Conservation (phyloP, 495 filamentous ascomycete genomes). For the Lophiostoma macrostomum region DNA sequence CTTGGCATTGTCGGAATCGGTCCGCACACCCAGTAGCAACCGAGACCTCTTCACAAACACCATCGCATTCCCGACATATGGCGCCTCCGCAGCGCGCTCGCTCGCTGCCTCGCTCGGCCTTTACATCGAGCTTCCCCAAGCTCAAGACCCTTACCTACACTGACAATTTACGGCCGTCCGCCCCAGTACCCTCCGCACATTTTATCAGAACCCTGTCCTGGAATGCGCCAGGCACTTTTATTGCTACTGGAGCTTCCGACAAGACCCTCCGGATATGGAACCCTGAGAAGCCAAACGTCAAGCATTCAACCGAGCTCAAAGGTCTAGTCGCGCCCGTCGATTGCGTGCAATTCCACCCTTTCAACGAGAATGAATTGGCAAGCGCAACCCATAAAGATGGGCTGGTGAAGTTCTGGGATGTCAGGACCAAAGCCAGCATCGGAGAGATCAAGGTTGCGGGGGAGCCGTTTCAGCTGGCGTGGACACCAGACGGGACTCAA, state of each 20-base stretch:
- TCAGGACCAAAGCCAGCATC: constrained; percentile 69
- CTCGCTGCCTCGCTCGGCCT: constrained; percentile 18
- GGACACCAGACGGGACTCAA: constrained; percentile 80
- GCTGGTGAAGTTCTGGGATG: constrained; percentile 89
- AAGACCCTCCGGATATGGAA: constrained; percentile 89
- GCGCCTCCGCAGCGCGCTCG: constrained; percentile 18
- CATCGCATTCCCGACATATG: no score
- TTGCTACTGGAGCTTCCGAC: constrained; percentile 82
- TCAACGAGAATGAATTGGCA: constrained; percentile 81
- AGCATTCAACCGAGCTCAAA: constrained; percentile 80
- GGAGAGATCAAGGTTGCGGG: constrained; percentile 79
- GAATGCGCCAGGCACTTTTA: constrained; percentile 80
- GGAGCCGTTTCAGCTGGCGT: constrained; percentile 77
- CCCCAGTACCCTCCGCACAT: constrained; percentile 18
- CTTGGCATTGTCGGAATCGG: no score
- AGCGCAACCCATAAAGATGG: constrained; percentile 84
- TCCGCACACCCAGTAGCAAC: no score
- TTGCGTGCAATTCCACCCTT: constrained; percentile 85
- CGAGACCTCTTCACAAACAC: no score
- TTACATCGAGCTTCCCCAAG: constrained; percentile 29
- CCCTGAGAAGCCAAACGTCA: constrained; percentile 75
- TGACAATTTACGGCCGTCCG: constrained; percentile 27
- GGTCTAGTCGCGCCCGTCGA: constrained; percentile 77
- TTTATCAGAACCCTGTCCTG: constrained; percentile 76
- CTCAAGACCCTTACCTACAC: constrained; percentile 35